A percentile compares a stretch with the other conserved stretches of the same genome.
These are phyloP conservation scores for Erodium texanum DNA, from an alignment of 441 rosid species.

Conservation along the genomic window DNA sequence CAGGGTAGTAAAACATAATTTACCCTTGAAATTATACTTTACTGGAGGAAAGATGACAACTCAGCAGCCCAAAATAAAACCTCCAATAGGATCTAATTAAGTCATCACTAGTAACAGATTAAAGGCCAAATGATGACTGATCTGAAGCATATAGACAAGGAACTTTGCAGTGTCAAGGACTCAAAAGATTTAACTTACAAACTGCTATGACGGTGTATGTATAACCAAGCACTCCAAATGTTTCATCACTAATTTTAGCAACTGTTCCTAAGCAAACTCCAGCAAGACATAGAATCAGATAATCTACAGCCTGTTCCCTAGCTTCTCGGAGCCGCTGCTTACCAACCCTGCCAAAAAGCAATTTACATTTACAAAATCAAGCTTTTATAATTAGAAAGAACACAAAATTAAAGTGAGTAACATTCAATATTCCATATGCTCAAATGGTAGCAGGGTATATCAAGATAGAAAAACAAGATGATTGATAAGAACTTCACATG, in stretches of 20 bases:
- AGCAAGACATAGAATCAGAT: conserved; percentile 70
- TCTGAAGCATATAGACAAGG: neutral
- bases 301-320: conserved; percentile 74
- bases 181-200: conserved; percentile 50
- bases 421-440: no score
- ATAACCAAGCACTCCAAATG: conserved; percentile 77
- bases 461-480: no score
- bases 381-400: neutral
- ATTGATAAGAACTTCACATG: neutral
- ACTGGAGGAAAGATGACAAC: no score
- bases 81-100: neutral
- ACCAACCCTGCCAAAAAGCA: conserved; percentile 43
- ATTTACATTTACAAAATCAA: neutral
- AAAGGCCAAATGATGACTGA: neutral
- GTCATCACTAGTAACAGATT: neutral
- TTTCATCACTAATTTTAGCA: conserved; percentile 89
- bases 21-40: no score
- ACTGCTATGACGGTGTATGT: conserved; percentile 91
- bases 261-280: conserved; percentile 97
- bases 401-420: neutral
- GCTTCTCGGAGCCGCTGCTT: conserved; percentile 92
- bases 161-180: neutral
- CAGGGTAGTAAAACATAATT: no score
- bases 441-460: neutral
- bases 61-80: neutral